These are phyloP conservation scores for Magnolia kwangsiensis DNA, from an alignment of 164 flowering plant genomes.

Conservation along the genomic window DNA sequence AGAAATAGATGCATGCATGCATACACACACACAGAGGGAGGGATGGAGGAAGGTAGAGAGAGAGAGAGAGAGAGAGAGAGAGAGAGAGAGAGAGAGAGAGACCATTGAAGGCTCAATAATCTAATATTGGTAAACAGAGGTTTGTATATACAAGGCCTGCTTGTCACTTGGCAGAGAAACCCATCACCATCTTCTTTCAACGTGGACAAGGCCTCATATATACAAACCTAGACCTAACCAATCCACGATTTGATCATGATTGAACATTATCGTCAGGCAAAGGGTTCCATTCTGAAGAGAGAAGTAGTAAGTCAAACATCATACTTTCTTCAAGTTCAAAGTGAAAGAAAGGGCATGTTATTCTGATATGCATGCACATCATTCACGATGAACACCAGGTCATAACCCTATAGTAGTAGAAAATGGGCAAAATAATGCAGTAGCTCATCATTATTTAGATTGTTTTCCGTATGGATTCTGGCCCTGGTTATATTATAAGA, in stretches of 20 bases:
- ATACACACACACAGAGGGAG: neutral
- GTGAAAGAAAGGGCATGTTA: neutral
- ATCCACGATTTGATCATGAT: neutral
- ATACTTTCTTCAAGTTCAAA: neutral
- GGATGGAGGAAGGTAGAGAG: neutral
- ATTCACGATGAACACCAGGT: neutral
- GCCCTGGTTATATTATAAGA: no score
- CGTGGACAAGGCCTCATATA: no score
- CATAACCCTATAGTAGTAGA: neutral
- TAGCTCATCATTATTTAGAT: neutral
- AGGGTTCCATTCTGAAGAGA: neutral
- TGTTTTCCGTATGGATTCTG: no score
- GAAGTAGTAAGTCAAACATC: neutral
- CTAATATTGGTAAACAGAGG: no score
- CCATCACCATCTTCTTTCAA: no score
- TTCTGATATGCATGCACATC: neutral
- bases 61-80: neutral
- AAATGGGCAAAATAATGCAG: neutral
- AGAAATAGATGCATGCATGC: neutral
- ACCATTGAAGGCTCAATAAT: no score
- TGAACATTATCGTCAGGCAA: neutral
- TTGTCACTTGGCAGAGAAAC: no score
- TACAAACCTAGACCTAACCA: no score
- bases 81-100: no score
- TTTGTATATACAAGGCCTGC: no score